These are phyloP conservation scores for Durio zibethinus DNA, from an alignment of 345 rosid genomes.

Conservation along the genomic window DNA sequence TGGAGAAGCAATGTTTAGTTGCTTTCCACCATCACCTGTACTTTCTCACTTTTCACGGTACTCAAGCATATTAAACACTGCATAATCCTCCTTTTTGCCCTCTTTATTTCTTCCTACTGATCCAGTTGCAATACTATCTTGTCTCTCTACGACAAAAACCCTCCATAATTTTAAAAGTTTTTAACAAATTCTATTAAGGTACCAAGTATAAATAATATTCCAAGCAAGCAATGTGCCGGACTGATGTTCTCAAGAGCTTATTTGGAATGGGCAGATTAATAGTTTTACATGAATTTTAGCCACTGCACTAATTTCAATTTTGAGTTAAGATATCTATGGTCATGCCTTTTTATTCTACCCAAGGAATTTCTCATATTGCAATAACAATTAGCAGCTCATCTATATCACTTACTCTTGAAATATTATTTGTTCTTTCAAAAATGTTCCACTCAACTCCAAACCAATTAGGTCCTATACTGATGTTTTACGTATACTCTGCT, in stretches of 20 bases:
- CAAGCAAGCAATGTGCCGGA: background rate
- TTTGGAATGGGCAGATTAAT: background rate
- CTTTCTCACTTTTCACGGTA: background rate
- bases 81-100: background rate
- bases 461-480: background rate
- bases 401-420: background rate
- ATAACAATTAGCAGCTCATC: background rate
- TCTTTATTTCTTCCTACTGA: background rate
- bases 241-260: background rate
- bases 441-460: conserved; percentile 6
- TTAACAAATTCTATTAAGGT: background rate
- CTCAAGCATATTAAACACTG: background rate
- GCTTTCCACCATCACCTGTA: background rate
- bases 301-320: background rate
- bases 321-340: background rate
- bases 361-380: background rate
- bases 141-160: background rate
- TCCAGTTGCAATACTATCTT: background rate
- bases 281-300: background rate
- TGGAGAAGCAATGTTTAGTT: background rate
- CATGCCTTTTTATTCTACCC: background rate
- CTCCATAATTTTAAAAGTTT: background rate
- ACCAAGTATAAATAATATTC: background rate
- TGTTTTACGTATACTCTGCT: background rate
- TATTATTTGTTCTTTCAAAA: background rate